These are phyloP conservation scores for Clarireedia monteithiana DNA, from an alignment of 2,329 filamentous ascomycete genomes.

Conservation along the genomic window DNA sequence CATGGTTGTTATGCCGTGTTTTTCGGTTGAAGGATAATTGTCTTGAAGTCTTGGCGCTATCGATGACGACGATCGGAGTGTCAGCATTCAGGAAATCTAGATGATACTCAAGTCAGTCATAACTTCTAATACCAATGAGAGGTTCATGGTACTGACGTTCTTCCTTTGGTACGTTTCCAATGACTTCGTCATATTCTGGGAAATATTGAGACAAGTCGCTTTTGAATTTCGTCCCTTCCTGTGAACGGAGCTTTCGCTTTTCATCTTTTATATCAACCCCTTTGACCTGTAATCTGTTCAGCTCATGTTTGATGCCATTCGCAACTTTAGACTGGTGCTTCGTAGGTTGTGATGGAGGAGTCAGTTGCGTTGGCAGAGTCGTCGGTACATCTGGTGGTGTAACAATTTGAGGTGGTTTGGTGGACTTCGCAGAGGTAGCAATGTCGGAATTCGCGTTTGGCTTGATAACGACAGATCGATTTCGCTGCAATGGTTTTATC, in stretches of 20 bases:
- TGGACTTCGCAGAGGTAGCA: conserved; percentile 7
- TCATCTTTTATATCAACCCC: conserved; percentile 44
- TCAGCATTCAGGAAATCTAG: conserved; percentile 65
- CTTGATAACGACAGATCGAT: conserved; percentile 17
- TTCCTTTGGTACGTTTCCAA: conserved; percentile 72
- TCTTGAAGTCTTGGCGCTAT: conserved; percentile 36
- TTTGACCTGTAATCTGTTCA: conserved; percentile 43
- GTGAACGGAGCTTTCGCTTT: conserved; percentile 74
- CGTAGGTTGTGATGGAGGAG: conserved; percentile 26
- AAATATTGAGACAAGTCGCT: conserved; percentile 90
- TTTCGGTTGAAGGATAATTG: conserved; percentile 16
- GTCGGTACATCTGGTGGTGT: conserved; percentile 9
- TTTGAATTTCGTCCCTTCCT: conserved; percentile 79
- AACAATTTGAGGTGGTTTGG: conserved; percentile 11
- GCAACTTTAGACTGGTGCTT: conserved; percentile 50
- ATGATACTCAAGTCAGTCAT: conserved; percentile 15
- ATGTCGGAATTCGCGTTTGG: conserved; percentile 24
- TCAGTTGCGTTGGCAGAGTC: conserved; percentile 14
- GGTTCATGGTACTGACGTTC: conserved; percentile 49
- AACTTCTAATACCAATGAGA: conserved; percentile 16
- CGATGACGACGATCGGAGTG: conserved; percentile 64
- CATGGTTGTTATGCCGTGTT: conserved; percentile 8
- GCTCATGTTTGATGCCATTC: conserved; percentile 55
- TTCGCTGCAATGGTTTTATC: conserved; percentile 17
- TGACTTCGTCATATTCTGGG: conserved; percentile 87